Evolutionary conservation across 441 rosid genomes (phyloP).

Genomic region (Euphorbia corollata): DNA sequence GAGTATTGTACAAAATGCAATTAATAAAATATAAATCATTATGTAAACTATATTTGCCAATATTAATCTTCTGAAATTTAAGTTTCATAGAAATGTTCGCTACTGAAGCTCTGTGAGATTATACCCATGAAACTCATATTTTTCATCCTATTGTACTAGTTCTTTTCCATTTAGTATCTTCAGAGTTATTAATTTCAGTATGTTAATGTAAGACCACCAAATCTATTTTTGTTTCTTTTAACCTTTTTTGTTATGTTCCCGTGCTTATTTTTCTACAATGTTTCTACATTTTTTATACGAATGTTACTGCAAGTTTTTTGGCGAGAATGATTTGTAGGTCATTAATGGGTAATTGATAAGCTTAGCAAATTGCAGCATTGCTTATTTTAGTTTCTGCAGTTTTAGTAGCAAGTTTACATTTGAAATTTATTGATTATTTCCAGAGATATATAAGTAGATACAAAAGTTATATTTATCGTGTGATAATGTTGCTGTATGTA

Average conservation of each 20-base stretch:
- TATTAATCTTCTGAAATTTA: neutral
- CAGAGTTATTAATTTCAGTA: neutral
- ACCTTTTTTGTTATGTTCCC: neutral
- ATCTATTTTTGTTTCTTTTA: neutral
- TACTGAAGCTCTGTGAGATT: neutral
- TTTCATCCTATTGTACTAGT: neutral
- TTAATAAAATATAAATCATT: neutral
- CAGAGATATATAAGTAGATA: neutral
- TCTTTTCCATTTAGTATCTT: slow-evolving; percentile 26
- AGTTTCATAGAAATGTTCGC: neutral
- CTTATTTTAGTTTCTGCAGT: neutral
- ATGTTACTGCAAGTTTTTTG: neutral
- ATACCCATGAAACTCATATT: neutral
- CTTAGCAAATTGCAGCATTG: neutral
- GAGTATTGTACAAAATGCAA: neutral
- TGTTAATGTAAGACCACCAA: neutral
- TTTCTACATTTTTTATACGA: neutral
- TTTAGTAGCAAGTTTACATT: neutral
- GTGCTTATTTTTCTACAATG: neutral
- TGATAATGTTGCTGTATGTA: neutral
- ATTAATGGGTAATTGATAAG: neutral
- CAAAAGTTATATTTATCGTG: neutral
- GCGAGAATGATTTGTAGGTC: neutral
- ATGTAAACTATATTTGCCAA: neutral
- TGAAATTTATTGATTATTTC: neutral